Evolutionary conservation across 805 yeast genomes (phyloP), one percentile per base, ranked within the genome.

Genomic region (Ogataea pignaliae): DNA sequence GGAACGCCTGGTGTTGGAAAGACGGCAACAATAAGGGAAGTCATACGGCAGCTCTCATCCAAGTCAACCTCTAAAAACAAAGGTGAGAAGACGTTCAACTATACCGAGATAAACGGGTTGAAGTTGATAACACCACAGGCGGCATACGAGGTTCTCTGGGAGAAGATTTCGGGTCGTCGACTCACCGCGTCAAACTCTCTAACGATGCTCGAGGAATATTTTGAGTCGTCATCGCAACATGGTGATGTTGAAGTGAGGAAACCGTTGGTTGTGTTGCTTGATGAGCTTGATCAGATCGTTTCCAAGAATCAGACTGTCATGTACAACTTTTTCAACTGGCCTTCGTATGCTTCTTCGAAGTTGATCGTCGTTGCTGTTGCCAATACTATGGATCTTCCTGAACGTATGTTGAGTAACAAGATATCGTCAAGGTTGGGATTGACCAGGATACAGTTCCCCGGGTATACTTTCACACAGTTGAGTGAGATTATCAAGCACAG

Each of bases 1-100:
- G 99, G 99, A 3, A 88, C 97, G 0, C 99, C 99, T 0, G 99
- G 99, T 9, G 91, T 95, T 2, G 99, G 99, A 11, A 93, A 93
- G 60, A 91, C 99, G 0, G 93, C 95, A 3, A 91, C 98, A 0
- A 81, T 91, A 2, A 68, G 96, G 43, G 96, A 89, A 56, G 97
- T 86, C 0, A 75, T 93, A 21, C 74, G 79, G 30, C 88, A 85
- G 55, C 64, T 93, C 31, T 72, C 75, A 36, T 33, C 50, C 37
- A 33, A 52, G 39, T 34, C 58, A 36, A 47, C 55, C 8, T 42
- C 43, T n/a, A 56, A 55, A 13, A 46, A 52, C 33, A 42, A 54
- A 12, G 49, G 50, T 2, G 35, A 36, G 16, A 51, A 53, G 35
- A 61, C 57, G 12, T 93, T 93, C 60, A 79, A 81, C 38, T 91